phyloP scores from a whole-genome alignment of 2,329 filamentous ascomycete species.

The Hymenoscyphus fructigenus region DNA sequence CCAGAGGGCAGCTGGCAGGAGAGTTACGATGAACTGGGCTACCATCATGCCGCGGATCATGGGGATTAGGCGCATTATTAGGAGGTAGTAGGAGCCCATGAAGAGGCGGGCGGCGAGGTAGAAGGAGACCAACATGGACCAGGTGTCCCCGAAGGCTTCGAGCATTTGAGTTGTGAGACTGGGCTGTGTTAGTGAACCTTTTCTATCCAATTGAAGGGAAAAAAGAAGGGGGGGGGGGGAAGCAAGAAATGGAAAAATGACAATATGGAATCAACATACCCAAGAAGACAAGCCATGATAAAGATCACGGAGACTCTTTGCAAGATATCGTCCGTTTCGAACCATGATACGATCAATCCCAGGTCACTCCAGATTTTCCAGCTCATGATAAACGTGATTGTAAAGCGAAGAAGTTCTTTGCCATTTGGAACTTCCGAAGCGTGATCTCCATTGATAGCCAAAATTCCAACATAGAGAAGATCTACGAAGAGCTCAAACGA shows the following conservation, averaged over 20 bases:
- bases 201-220: too few relatives aligned
- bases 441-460: conserved; percentile 62
- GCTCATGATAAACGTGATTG: conserved; percentile 60
- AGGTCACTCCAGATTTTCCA: conserved; percentile 63
- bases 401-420: conserved; percentile 56
- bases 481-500: conserved; percentile 66
- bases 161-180: conserved; percentile 63
- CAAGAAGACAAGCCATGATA: conserved; percentile 59
- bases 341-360: conserved; percentile 55
- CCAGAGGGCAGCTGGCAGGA: conserved; percentile 55
- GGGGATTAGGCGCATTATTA: conserved; percentile 50
- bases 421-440: conserved; percentile 56
- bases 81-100: conserved; percentile 47
- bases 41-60: conserved; percentile 59
- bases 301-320: conserved; percentile 60
- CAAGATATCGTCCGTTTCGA: conserved; percentile 60
- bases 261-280: conserved; percentile 36
- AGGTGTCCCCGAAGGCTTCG: conserved; percentile 56
- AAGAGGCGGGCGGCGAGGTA: conserved; percentile 59
- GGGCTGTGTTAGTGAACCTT: conserved; percentile 10
- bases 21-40: conserved; percentile 43
- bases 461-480: conserved; percentile 56
- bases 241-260: background rate
- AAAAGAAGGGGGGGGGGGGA: background rate
- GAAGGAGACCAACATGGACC: conserved; percentile 58